These are phyloP conservation scores for Botrytis hyacinthi DNA, from an alignment of 2,329 filamentous ascomycete genomes.

Conservation along the genomic window DNA sequence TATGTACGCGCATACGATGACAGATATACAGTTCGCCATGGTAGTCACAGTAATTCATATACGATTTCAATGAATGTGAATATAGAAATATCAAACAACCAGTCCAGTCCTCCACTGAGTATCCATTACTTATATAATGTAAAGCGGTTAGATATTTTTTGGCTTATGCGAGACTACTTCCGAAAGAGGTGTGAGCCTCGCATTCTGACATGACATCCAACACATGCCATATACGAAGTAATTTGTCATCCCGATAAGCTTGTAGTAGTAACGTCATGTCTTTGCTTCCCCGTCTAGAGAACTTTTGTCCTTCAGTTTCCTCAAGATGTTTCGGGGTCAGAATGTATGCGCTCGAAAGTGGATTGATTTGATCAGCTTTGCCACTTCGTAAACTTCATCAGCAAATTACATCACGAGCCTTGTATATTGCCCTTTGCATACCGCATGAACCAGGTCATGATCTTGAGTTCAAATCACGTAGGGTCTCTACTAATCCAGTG, in stretches of 20 bases:
- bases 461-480: background rate
- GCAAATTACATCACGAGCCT: background rate
- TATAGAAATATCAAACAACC: background rate
- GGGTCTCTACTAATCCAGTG: background rate
- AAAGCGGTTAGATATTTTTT: background rate
- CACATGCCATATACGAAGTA: background rate
- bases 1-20: background rate
- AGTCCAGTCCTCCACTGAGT: background rate
- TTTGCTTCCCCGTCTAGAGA: fast-evolving
- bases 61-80: background rate
- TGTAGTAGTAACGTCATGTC: background rate
- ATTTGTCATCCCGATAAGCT: background rate
- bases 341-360: background rate
- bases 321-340: background rate
- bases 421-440: background rate
- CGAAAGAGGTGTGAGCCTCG: background rate
- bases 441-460: background rate
- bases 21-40: background rate
- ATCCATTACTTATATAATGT: background rate
- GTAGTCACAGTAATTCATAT: background rate
- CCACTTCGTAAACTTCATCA: background rate
- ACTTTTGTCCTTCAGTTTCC: background rate
- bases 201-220: background rate
- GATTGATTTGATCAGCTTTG: background rate
- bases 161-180: background rate